These are phyloP conservation scores for Conoideocrella luteorostrata DNA, from an alignment of 2,329 filamentous ascomycete genomes.

Conservation along the genomic window DNA sequence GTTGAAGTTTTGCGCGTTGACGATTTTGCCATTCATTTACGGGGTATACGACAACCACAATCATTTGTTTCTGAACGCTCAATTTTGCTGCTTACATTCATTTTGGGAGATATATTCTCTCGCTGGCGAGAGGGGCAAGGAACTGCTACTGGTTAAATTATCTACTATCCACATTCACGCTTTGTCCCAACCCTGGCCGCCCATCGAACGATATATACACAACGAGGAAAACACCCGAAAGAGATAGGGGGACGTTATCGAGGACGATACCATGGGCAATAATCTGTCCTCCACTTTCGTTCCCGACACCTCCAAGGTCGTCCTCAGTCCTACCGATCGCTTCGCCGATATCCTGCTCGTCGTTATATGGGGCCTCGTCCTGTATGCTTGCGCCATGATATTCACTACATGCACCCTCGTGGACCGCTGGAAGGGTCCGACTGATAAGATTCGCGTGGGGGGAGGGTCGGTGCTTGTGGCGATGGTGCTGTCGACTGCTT, in stretches of 20 bases:
- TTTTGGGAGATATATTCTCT: too few relatives aligned
- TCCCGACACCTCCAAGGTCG: conserved; percentile 30
- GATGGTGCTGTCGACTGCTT: conserved; percentile 25
- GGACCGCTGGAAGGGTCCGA: conserved; percentile 35
- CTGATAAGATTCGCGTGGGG: conserved; percentile 25
- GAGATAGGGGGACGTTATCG: too few relatives aligned
- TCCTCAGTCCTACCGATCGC: conserved; percentile 25
- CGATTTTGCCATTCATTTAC: too few relatives aligned
- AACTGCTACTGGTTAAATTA: neutral
- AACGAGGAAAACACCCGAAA: too few relatives aligned
- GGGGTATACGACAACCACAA: too few relatives aligned
- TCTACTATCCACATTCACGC: neutral
- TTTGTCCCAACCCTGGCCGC: neutral
- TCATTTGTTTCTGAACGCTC: too few relatives aligned
- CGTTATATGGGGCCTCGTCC: conserved; percentile 26
- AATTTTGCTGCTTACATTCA: too few relatives aligned
- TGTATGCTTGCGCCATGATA: conserved; percentile 35
- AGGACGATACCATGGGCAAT: conserved; percentile 32
- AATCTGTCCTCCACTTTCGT: conserved; percentile 33
- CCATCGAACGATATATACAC: too few relatives aligned
- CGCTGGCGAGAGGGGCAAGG: conserved; percentile 3
- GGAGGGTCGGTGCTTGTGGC: conserved; percentile 24
- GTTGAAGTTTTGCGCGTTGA: too few relatives aligned
- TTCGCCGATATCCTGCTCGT: conserved; percentile 25
- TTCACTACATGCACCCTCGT: conserved; percentile 35